Conservation (phyloP, 2,329 filamentous ascomycete species). For the Neonectria hederae region DNA sequence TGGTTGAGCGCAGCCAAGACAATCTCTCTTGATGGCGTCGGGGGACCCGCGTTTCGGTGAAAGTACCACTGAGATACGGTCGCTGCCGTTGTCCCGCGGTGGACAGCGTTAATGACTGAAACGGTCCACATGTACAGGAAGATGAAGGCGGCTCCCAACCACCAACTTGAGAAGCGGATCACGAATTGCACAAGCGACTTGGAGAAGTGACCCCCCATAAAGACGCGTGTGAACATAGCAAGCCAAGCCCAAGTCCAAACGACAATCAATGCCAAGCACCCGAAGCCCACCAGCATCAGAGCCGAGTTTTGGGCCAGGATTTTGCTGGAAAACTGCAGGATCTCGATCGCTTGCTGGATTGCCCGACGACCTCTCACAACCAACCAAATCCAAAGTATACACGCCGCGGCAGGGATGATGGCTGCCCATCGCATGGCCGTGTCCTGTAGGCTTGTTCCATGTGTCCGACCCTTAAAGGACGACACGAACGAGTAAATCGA, state of each 20-base stretch:
- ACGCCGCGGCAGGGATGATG: conserved; percentile 76
- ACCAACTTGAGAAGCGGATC: conserved; percentile 91
- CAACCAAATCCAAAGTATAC: conserved; percentile 83
- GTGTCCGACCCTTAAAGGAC: conserved; percentile 81
- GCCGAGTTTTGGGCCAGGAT: conserved; percentile 88
- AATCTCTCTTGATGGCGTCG: conserved; percentile 80
- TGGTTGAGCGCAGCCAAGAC: conserved; percentile 85
- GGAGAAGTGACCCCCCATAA: conserved; percentile 88
- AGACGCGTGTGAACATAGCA: conserved; percentile 94
- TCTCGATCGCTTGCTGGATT: conserved; percentile 83
- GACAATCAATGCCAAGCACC: conserved; percentile 77
- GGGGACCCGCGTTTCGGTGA: conserved; percentile 83
- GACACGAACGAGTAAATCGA: conserved; percentile 90
- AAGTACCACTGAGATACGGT: conserved; percentile 99
- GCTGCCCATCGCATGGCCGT: conserved; percentile 88
- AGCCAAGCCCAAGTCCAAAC: conserved; percentile 97
- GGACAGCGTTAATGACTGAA: conserved; percentile 85
- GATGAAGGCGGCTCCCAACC: conserved; percentile 91
- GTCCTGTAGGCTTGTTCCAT: conserved; percentile 86
- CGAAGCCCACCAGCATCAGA: conserved; percentile 84
- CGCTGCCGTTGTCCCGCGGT: conserved; percentile 90
- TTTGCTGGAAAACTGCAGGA: conserved; percentile 90
- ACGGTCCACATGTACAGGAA: conserved; percentile 96
- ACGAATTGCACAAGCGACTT: conserved; percentile 72
- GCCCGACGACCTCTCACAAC: conserved; percentile 83